These are phyloP conservation scores for Clonostachys sp. DNA, from an alignment of 2,329 filamentous ascomycete species.

Conservation along the genomic window DNA sequence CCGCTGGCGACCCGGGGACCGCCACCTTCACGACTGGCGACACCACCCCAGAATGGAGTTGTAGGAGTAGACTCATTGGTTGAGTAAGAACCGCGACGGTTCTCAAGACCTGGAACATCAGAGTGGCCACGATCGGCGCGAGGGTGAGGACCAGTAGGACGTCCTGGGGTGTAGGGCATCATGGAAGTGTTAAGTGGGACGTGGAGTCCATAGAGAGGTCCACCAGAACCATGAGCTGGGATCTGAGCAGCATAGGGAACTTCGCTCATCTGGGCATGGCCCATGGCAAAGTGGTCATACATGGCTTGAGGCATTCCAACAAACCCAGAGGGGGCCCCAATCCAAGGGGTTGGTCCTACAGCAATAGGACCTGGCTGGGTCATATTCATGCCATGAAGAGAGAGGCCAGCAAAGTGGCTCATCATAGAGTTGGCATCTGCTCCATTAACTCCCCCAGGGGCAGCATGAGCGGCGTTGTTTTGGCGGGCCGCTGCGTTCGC, in stretches of 20 bases:
- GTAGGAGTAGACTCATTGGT: constrained; percentile 63
- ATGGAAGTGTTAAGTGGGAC: constrained; percentile 10
- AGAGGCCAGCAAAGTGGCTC: constrained; percentile 29
- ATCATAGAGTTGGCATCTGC: constrained; percentile 22
- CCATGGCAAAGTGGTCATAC: neutral
- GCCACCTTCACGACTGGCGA: constrained; percentile 53
- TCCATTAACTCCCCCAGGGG: constrained; percentile 8
- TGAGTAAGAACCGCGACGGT: constrained; percentile 63
- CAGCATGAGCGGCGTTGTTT: constrained; percentile 4
- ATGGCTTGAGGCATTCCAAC: constrained; percentile 24
- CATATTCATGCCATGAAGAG: constrained; percentile 26
- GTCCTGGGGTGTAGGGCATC: constrained; percentile 49
- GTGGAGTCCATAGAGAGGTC: neutral
- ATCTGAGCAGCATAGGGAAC: constrained; percentile 1
- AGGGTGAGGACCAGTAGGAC: constrained; percentile 34
- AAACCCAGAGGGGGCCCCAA: neutral
- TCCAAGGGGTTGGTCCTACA: neutral
- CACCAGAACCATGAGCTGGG: neutral
- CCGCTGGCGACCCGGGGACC: constrained; percentile 50
- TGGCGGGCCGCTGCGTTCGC: too few species aligned
- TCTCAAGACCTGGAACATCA: constrained; percentile 59
- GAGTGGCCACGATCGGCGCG: constrained; percentile 41
- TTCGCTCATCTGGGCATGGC: too few species aligned
- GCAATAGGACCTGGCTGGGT: neutral
- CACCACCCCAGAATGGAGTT: constrained; percentile 59